A percentile compares a stretch with the other conserved stretches of the same genome.
Conservation (phyloP, 2,329 filamentous ascomycete species). For the Rachicladosporium sp. region DNA sequence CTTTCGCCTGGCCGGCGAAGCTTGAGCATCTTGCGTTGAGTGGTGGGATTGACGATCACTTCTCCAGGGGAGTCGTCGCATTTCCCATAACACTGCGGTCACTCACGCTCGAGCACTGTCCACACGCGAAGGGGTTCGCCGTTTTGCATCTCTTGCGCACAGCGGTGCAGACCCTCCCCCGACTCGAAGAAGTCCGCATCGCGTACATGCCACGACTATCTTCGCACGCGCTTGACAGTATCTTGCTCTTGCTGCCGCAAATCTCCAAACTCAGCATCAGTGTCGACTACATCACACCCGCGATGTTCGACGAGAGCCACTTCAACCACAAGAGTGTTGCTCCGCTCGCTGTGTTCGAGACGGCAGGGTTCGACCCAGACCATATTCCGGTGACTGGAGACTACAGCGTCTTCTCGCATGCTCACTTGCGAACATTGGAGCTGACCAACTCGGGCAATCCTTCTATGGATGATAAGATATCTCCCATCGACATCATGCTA, state of each 20-base stretch:
- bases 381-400: no score
- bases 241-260: conserved; percentile 29
- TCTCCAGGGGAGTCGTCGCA: conserved; percentile 25
- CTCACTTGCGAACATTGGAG: conserved; percentile 27
- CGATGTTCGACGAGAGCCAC: conserved; percentile 24
- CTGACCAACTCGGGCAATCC: conserved; percentile 28
- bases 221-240: conserved; percentile 27
- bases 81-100: conserved; percentile 23
- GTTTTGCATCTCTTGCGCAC: conserved; percentile 27
- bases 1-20: conserved; percentile 30
- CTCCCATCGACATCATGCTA: conserved; percentile 29
- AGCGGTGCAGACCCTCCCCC: conserved; percentile 14
- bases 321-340: conserved; percentile 7
- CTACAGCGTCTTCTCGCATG: conserved; percentile 6
- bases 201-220: conserved; percentile 29
- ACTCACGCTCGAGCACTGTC: conserved; percentile 33
- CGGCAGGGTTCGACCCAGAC: no score
- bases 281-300: conserved; percentile 34
- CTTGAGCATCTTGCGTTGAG: conserved; percentile 30
- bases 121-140: conserved; percentile 24
- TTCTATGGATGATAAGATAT: conserved; percentile 26
- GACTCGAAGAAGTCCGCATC: conserved; percentile 27
- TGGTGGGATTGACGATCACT: conserved; percentile 32
- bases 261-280: conserved; percentile 30
- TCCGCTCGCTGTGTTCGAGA: no score